Percentiles rank a stretch among this genome's conserved stretches.
Conservation (phyloP, 176 grass and related monocot species). For the Alopecurus myosuroides region DNA sequence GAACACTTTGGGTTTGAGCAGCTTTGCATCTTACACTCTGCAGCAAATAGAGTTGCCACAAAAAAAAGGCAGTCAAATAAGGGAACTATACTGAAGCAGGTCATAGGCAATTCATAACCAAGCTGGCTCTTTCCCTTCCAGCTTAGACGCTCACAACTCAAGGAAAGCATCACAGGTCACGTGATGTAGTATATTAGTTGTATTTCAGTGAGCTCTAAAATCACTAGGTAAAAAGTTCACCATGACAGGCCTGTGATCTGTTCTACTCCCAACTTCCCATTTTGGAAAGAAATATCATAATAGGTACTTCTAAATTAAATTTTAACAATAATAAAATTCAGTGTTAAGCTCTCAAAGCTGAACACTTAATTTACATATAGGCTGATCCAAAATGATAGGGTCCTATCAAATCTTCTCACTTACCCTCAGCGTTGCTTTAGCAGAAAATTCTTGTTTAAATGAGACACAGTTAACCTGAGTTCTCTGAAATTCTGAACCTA, state of each 20-base stretch:
- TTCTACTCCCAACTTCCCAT: neutral
- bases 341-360: neutral
- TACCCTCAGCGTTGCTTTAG: slow-evolving; percentile 35
- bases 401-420: slow-evolving; percentile 3
- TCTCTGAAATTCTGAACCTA: neutral
- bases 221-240: neutral
- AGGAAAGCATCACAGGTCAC: neutral
- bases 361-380: neutral
- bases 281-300: neutral
- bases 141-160: neutral
- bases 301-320: neutral
- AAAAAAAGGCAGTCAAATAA: neutral
- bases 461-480: slow-evolving; percentile 30
- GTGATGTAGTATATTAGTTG: neutral
- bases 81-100: neutral
- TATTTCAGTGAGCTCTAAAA: neutral
- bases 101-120: neutral
- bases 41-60: neutral
- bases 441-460: slow-evolving; percentile 18
- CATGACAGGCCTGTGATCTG: neutral
- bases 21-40: slow-evolving; percentile 40
- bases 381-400: neutral
- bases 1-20: slow-evolving; percentile 49
- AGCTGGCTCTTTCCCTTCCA: neutral
- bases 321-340: neutral